phyloP scores from a whole-genome alignment of 2,329 filamentous ascomycete species.

The Meredithiella fracta region DNA sequence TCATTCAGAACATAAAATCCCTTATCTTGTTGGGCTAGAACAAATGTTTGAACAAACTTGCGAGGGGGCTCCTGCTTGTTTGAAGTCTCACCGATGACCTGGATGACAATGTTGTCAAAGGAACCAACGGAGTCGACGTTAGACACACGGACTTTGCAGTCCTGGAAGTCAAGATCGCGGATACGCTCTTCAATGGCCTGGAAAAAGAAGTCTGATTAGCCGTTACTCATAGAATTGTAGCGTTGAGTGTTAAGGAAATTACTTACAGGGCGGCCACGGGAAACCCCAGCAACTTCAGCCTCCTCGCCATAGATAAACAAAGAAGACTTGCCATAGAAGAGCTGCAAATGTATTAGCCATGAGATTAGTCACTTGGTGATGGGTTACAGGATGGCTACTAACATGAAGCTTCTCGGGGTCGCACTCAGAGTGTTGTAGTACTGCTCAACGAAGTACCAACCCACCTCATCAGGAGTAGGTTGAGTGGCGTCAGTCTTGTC shows the following conservation, averaged over 20 bases:
- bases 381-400: slow-evolving; percentile 20
- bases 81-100: slow-evolving; percentile 94
- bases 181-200: slow-evolving; percentile 91
- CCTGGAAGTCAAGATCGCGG: slow-evolving; percentile 80
- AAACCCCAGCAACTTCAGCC: slow-evolving; percentile 73
- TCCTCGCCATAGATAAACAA: slow-evolving; percentile 88
- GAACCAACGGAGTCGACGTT: slow-evolving; percentile 96
- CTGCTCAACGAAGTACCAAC: slow-evolving; percentile 98
- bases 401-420: slow-evolving; percentile 83
- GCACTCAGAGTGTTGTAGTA: slow-evolving; percentile 98
- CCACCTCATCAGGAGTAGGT: slow-evolving; percentile 77
- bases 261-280: slow-evolving; percentile 65
- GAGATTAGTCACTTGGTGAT: neutral
- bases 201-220: neutral
- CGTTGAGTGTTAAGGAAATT: slow-evolving; percentile 2
- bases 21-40: slow-evolving; percentile 86
- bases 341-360: slow-evolving; percentile 25
- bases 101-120: slow-evolving; percentile 84
- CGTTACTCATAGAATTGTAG: neutral
- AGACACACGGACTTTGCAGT: slow-evolving; percentile 94
- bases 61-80: slow-evolving; percentile 82
- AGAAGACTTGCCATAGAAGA: slow-evolving; percentile 93
- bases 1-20: slow-evolving; percentile 98
- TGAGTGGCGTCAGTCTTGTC: slow-evolving; percentile 23
- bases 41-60: slow-evolving; percentile 96